Percentiles rank a stretch among this genome's conserved stretches.
Evolutionary conservation across 108 stramenopile species (phyloP).

Genomic region (Cyclotella baltica): DNA sequence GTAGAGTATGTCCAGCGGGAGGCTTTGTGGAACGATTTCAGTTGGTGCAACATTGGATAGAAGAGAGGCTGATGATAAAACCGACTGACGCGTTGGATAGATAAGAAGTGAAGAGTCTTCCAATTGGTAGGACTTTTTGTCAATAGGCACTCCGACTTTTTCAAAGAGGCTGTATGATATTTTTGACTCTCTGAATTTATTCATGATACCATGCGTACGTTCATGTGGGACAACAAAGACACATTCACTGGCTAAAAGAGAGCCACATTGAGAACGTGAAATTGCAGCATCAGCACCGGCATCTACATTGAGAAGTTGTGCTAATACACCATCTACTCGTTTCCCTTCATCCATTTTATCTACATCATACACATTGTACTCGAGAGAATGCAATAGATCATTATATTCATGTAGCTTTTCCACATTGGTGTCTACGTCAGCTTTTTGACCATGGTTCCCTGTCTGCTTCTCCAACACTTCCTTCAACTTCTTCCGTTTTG

Average conservation of each 20-base stretch:
- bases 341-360: constrained; percentile 29
- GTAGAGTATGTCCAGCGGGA: constrained; percentile 85
- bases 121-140: constrained; percentile 42
- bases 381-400: constrained; percentile 25
- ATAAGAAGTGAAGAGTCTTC: constrained; percentile 47
- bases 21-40: constrained; percentile 79
- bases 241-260: constrained; percentile 40
- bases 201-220: constrained; percentile 24
- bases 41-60: constrained; percentile 58
- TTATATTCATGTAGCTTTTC: constrained; percentile 17
- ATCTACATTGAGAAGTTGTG: constrained; percentile 44
- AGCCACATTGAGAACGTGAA: constrained; percentile 57
- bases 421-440: constrained; percentile 14
- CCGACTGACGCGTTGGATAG: constrained; percentile 55
- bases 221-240: constrained; percentile 45
- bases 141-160: constrained; percentile 22
- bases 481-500: constrained; percentile 41
- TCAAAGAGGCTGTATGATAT: constrained; percentile 35
- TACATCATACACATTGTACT: constrained; percentile 26
- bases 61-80: constrained; percentile 41
- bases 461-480: constrained; percentile 39
- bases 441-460: background rate
- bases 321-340: constrained; percentile 47
- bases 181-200: background rate
- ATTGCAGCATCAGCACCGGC: constrained; percentile 19